These are phyloP conservation scores for Suhomyces choctaworum DNA, from an alignment of 1,139 yeast genomes.

Conservation along the genomic window DNA sequence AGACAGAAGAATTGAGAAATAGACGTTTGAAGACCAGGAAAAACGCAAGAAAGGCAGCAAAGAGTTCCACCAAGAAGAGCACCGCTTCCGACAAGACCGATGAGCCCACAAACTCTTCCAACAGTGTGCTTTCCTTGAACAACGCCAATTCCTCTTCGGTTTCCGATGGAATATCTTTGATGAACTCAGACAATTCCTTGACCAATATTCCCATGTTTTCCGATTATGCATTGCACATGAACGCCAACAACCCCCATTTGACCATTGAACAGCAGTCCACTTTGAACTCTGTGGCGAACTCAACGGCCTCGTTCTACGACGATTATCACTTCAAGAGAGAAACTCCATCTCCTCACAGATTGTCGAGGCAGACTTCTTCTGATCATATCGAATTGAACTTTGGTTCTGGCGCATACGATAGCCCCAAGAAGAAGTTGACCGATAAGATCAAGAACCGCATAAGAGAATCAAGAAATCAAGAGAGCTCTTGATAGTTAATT, in stretches of 20 bases:
- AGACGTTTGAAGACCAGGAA: conserved; percentile 39
- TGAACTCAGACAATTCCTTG: conserved; percentile 53
- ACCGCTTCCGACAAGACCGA: conserved; percentile 1
- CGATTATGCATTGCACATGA: conserved; percentile 43
- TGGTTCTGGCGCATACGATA: conserved; percentile 9
- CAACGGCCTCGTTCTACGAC: conserved; percentile 31
- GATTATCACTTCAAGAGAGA: conserved; percentile 23
- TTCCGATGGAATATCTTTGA: conserved; percentile 55
- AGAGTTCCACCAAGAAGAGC: conserved; percentile 8
- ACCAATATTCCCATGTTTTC: conserved; percentile 59
- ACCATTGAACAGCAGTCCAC: conserved; percentile 29
- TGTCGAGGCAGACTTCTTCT: conserved; percentile 17
- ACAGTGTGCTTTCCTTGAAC: conserved; percentile 25
- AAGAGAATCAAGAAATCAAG: conserved; percentile 33
- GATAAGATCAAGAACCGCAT: conserved; percentile 39
- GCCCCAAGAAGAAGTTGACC: conserved; percentile 23
- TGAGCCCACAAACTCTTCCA: conserved; percentile 14
- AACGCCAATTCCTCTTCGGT: conserved; percentile 35
- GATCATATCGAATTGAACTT: conserved; percentile 43
- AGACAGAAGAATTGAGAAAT: conserved; percentile 53
- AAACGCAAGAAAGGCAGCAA: conserved; percentile 22
- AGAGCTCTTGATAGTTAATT: conserved; percentile 2
- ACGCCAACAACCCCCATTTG: conserved; percentile 29
- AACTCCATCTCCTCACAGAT: conserved; percentile 6
- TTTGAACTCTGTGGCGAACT: conserved; percentile 26